Evolutionary conservation across 2,329 filamentous ascomycete species (phyloP).

Genomic region (Fusarium sp.): DNA sequence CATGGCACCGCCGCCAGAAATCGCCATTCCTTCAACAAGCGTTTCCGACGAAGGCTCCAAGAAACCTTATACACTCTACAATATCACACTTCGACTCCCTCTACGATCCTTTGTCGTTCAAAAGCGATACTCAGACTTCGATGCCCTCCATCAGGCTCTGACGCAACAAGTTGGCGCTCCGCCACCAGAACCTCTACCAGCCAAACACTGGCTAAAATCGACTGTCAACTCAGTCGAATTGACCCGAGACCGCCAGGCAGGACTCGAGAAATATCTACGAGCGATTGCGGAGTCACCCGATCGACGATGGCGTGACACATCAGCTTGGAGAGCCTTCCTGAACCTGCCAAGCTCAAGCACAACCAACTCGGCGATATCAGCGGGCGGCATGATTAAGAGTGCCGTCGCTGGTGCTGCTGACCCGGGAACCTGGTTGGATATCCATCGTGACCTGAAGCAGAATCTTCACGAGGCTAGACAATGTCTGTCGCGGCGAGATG

Average conservation of each 20-base stretch:
- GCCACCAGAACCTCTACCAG: constrained; percentile 74
- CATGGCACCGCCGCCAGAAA: constrained; percentile 73
- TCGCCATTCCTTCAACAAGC: constrained; percentile 74
- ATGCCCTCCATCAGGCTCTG: constrained; percentile 70
- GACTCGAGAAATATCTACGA: constrained; percentile 76
- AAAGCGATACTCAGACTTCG: constrained; percentile 87
- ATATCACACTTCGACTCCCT: constrained; percentile 79
- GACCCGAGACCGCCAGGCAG: constrained; percentile 74
- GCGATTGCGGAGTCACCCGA: constrained; percentile 79
- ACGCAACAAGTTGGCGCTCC: constrained; percentile 66
- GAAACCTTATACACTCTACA: constrained; percentile 81
- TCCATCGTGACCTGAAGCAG: constrained; percentile 77
- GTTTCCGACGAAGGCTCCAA: constrained; percentile 59
- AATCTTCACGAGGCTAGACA: constrained; percentile 72
- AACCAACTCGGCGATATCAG: constrained; percentile 58
- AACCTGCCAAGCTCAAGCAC: constrained; percentile 69
- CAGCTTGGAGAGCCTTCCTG: constrained; percentile 77
- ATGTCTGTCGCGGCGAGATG: constrained; percentile 73
- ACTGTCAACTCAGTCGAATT: constrained; percentile 75
- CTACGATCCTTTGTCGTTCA: constrained; percentile 78
- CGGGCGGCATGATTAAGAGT: constrained; percentile 55
- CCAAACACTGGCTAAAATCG: constrained; percentile 80
- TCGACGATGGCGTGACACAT: constrained; percentile 77
- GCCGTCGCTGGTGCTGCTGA: constrained; percentile 58
- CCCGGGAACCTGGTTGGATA: constrained; percentile 78